These are phyloP conservation scores for Lotus japonicus DNA, from an alignment of 306 rosid species.

Conservation along the genomic window DNA sequence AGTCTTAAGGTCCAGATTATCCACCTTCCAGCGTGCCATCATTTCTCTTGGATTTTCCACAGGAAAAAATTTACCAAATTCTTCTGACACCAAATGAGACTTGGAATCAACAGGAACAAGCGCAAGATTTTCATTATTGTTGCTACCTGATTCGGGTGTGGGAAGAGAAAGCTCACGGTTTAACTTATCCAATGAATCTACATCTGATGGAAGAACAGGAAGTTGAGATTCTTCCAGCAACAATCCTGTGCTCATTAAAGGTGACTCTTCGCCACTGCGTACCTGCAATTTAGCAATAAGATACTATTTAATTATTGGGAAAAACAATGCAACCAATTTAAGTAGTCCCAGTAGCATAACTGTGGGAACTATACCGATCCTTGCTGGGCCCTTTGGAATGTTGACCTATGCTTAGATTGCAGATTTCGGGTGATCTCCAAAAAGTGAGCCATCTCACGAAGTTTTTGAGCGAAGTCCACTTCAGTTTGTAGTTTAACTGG, in stretches of 20 bases:
- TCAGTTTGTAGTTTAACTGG: constrained; percentile 38
- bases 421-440: constrained; percentile 88
- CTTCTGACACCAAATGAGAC: constrained; percentile 42
- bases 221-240: constrained; percentile 53
- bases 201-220: constrained; percentile 42
- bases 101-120: constrained; percentile 42
- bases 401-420: constrained; percentile 61
- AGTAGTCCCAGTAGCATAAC: constrained; percentile 15
- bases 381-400: constrained; percentile 65
- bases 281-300: constrained; percentile 46
- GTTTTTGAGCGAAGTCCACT: constrained; percentile 52
- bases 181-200: constrained; percentile 31
- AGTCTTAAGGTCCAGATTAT: constrained; percentile 72
- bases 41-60: constrained; percentile 83
- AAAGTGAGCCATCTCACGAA: constrained; percentile 81
- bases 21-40: constrained; percentile 95
- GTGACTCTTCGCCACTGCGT: constrained; percentile 42
- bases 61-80: constrained; percentile 45
- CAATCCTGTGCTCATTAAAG: constrained; percentile 33
- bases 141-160: constrained; percentile 29
- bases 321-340: neutral
- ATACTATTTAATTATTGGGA: constrained; percentile 13
- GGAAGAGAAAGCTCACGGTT: constrained; percentile 54
- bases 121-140: constrained; percentile 47
- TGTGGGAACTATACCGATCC: constrained; percentile 49